These are phyloP conservation scores for Euphorbia tirucalli DNA, from an alignment of 345 rosid species.

Conservation along the genomic window DNA sequence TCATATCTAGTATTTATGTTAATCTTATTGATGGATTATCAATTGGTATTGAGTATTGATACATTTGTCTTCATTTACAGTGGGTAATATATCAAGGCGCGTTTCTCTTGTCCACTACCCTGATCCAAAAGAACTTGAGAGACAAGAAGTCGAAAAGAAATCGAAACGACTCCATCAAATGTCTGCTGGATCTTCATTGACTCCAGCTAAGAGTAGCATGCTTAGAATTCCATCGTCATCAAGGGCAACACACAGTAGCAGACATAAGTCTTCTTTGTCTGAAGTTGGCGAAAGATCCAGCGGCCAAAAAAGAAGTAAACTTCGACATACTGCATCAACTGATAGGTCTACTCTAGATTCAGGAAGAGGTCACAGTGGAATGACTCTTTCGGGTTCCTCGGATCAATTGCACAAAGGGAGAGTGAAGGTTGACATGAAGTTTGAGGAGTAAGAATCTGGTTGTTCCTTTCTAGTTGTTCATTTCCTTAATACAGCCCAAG, in stretches of 20 bases:
- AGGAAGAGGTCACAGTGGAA: conserved; percentile 11
- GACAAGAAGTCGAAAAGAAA: conserved; percentile 25
- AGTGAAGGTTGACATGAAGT: conserved; percentile 32
- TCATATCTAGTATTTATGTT: not conserved
- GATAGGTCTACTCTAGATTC: conserved; percentile 31
- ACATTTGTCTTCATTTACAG: conserved; percentile 32
- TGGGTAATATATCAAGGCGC: conserved; percentile 55
- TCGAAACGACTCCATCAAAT: conserved; percentile 21
- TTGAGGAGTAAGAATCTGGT: conserved; percentile 17
- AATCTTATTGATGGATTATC: not conserved
- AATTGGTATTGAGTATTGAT: not conserved
- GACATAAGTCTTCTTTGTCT: conserved; percentile 34
- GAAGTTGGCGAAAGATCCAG: conserved; percentile 36
- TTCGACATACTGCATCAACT: conserved; percentile 17
- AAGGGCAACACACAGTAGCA: conserved; percentile 44
- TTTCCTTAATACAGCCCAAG: not conserved
- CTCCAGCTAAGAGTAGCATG: conserved; percentile 31
- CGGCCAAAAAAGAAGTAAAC: conserved; percentile 28
- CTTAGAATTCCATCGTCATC: conserved; percentile 28
- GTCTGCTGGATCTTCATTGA: conserved; percentile 35
- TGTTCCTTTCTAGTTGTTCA: not conserved
- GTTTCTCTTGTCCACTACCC: conserved; percentile 60
- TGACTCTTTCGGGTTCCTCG: conserved; percentile 33
- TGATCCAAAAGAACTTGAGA: conserved; percentile 59
- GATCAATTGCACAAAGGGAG: conserved; percentile 27